These are phyloP conservation scores for Penicillium cataractarum DNA, from an alignment of 495 filamentous ascomycete species.

Conservation along the genomic window DNA sequence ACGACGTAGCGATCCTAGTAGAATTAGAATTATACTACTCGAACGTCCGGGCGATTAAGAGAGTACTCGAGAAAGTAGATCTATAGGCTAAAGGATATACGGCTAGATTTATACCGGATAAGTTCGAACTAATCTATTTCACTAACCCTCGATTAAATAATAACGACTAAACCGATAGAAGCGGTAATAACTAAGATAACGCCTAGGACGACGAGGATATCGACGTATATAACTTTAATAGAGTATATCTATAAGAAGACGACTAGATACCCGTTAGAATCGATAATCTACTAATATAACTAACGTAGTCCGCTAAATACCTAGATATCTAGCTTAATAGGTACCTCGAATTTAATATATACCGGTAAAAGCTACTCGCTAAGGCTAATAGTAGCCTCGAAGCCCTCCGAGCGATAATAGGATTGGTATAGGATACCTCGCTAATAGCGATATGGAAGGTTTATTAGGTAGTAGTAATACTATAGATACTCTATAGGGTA, in stretches of 20 bases:
- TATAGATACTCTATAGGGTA: constrained; percentile 23
- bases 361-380: constrained; percentile 12
- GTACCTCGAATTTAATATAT: constrained; percentile 15
- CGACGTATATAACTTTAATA: no score
- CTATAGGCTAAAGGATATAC: constrained; percentile 20
- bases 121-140: constrained; percentile 19
- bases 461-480: constrained; percentile 29
- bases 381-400: constrained; percentile 15
- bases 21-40: no score
- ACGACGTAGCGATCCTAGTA: no score
- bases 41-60: no score
- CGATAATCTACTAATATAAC: neutral
- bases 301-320: neutral
- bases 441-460: constrained; percentile 11
- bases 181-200: no score
- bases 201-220: no score
- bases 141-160: no score
- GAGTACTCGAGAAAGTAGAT: no score
- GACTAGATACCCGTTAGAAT: neutral
- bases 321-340: constrained; percentile 4
- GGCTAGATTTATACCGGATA: constrained; percentile 21
- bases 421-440: constrained; percentile 20
- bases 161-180: no score
- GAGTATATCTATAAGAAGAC: neutral
- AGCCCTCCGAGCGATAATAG: constrained; percentile 16